Evolutionary conservation across 139 green algal genomes (phyloP), one percentile per base, ranked within the genome.

Genomic region (Chlorella sp.): DNA sequence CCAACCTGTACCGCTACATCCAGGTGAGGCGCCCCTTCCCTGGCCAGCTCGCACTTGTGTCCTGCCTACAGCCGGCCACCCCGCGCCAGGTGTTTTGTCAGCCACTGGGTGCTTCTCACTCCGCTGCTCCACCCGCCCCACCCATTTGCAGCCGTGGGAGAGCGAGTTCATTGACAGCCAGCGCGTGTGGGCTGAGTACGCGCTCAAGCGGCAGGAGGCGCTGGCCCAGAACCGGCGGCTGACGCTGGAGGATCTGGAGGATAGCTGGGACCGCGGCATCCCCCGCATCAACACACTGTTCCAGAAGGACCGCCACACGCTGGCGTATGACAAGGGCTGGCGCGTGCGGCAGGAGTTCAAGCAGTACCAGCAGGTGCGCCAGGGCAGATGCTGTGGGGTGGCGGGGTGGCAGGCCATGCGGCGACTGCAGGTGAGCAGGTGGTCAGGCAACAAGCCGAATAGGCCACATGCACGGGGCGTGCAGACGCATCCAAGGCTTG

Each of bases 281-380:
- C 98, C 98, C 1, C 92, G 98, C 85, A 99, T 99, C 95, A 99
- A 99, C 93, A 99, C 98, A 39, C 95, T 99, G 44, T 99, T 99
- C 92, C 96, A 99, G 87, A 98, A 98, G 76, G 98, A 99, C 91
- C 90, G 98, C 3, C 97, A 99, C 94, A 99, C 98, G 55, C 93
- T 99, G 81, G 95, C 96, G 0, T 99, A 99, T 88, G 98, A 99
- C 94, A 98, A 98, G 85, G 98, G 98, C 30, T 99, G 98, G 98
- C 95, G 98, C 71, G 95, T 99, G 80, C 93, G 98, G 21, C 96
- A 95, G 84, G 93, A 87, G 34, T 83, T 83, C 83, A 87, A 87
- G 83, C 83, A 87, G 83, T 83, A 79, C 83, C 83, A 60, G 51
- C 51, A 86, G 82, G 81, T 55, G 56, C 47, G n/a, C 20, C 73